Evolutionary conservation across 2,329 filamentous ascomycete genomes (phyloP), one percentile per base, ranked within the genome.

Genomic region (Alternaria longipes): DNA sequence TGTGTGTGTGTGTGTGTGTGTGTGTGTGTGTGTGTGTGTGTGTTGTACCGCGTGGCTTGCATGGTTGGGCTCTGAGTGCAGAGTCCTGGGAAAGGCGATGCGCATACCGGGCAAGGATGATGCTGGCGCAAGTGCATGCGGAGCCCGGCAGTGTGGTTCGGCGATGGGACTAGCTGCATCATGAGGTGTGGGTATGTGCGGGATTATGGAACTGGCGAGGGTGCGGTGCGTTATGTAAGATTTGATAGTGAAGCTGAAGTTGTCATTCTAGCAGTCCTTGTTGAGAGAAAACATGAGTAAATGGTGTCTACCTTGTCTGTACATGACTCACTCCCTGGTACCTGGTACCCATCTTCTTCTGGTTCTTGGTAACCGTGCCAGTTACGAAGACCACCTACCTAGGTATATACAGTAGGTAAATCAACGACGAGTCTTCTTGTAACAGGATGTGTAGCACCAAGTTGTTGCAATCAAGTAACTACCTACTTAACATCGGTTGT

Each of bases 11-110:
- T n/a, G 47, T 47, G 52, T 47, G 52, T 56, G 52, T 56, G 52
- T 56, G 32, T 6, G 12, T 36, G 32, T 56, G 52, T 59, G 22
- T 22, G 20, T 56, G 52, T 59, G 32, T 14, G 12, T 34, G 32
- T 56, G 52, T 59, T 59, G 45, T 50, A 54, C 57, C 54, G 57
- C 57, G 40, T 59, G 57, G 57, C 57, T 49, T 59, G 52, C 57
- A 59, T 59, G 57, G 57, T 59, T 59, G 52, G 57, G 57, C 57
- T 56, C 41, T 54, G 26, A 50, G 18, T 20, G 53, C 41, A 38
- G 14, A 6, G 30, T 26, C 20, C 30, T 38, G 46, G 32, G 46
- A 32, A 50, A 38, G 14, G 32, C 46, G 30, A 50, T 28, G 51
- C 56, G 22, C 40, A 14, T 16, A 30, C 18, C 28, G 16, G 11